These are phyloP conservation scores for Venturia nashicola DNA, from an alignment of 2,329 filamentous ascomycete genomes.

Conservation along the genomic window DNA sequence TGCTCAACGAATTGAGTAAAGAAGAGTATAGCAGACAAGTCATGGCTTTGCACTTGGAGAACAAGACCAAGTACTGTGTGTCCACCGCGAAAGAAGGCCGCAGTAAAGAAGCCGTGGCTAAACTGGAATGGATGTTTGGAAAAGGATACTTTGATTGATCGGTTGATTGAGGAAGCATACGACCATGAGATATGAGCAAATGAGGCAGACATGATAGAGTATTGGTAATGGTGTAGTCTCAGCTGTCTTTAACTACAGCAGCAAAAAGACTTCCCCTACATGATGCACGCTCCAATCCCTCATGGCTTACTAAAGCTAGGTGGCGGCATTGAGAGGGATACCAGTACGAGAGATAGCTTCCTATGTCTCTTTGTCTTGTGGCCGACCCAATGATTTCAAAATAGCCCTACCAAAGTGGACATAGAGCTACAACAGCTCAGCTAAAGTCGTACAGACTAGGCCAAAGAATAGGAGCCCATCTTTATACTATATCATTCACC, in stretches of 20 bases:
- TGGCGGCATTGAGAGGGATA: too few species aligned
- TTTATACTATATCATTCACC: too few species aligned
- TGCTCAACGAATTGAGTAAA: slow-evolving; percentile 73
- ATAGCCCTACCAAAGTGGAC: too few species aligned
- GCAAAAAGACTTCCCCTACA: not conserved
- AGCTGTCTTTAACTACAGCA: slow-evolving; percentile 1
- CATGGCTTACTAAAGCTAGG: too few species aligned
- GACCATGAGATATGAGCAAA: not conserved
- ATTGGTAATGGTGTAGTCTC: not conserved
- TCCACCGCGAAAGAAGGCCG: slow-evolving; percentile 74
- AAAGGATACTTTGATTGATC: slow-evolving; percentile 7
- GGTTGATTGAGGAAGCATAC: too few species aligned
- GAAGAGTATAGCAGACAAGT: slow-evolving; percentile 66
- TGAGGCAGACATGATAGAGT: not conserved
- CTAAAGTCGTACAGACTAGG: too few species aligned
- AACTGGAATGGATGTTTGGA: slow-evolving; percentile 69
- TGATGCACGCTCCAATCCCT: too few species aligned
- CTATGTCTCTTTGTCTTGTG: too few species aligned
- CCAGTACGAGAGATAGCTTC: too few species aligned
- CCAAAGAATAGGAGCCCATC: too few species aligned
- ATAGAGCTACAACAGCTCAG: too few species aligned
- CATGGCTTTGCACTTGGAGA: slow-evolving; percentile 68
- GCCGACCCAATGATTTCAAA: too few species aligned
- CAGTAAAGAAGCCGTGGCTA: slow-evolving; percentile 62
- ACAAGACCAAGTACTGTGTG: slow-evolving; percentile 60